Evolutionary conservation across 805 yeast genomes (phyloP), one percentile per base, ranked within the genome.

Genomic region (Candida gorgasii): DNA sequence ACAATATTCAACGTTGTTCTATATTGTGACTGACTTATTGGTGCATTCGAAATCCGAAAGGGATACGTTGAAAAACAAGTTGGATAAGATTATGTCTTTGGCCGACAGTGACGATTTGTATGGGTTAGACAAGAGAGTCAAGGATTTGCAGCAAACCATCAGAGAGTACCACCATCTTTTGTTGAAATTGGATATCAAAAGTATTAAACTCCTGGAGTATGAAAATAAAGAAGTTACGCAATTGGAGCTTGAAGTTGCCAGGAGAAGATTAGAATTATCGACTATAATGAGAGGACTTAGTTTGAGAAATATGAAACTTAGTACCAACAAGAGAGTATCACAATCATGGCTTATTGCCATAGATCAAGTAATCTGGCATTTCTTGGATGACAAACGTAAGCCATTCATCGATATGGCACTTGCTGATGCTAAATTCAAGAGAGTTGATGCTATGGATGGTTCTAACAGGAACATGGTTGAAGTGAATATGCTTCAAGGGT

Each of bases 401-500:
- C 87, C 92, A 8, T 80, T 90, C 51, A 59, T 88, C 39, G 92
- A 85, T 51, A 67, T 89, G 42, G 81, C 84, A 0, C 55, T 90
- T 11, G 82, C 83, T 1, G 73, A 76, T 23, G 76, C 86, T 2
- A 67, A 67, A 20, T 87, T 82, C 61, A 66, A 77, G 34, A 69
- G 95, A 41, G 55, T 82, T 4, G 87, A 82, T 36, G 70, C 80
- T 9, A 62, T 79, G 1, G 86, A 81, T 55, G 86, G 89, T 2
- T 79, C 86, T 18, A 84, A 86, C 47, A 60, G 71, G 14, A 89
- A 88, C 54, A 62, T 72, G 9, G 63, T 86, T 4, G 75, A 72
- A 31, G 70, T 90, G 13, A 72, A 73, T 3, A 73, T 78, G 67
- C 62, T 90, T 45, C 87, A 84, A 52, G 89, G 86, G 0, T 74